Conservation (phyloP, 2,329 filamentous ascomycete genomes). For the Ceratocystis diversiconidia region DNA sequence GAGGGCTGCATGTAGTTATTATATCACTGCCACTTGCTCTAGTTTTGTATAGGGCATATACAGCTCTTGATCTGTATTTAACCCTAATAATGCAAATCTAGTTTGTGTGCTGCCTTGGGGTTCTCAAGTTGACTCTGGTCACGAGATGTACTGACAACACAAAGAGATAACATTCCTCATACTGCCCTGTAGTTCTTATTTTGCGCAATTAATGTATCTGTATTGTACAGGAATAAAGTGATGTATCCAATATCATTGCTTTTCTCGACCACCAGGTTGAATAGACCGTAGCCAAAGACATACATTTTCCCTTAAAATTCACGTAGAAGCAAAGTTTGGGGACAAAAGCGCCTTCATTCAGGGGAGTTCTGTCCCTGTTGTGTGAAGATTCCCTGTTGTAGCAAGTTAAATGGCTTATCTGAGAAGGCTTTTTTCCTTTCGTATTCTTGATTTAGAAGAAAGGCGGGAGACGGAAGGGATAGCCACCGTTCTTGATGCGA, state of each 20-base stretch:
- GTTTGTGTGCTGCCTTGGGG: not conserved
- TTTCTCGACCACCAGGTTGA: not conserved
- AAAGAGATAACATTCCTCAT: too few species aligned
- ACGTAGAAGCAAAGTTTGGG: not conserved
- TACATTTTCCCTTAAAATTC: not conserved
- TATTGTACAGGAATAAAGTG: not conserved
- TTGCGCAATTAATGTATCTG: not conserved
- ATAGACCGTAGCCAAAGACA: not conserved
- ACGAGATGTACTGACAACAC: too few species aligned
- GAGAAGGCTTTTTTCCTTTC: too few species aligned
- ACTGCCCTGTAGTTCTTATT: not conserved
- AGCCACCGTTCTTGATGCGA: conserved; percentile 84
- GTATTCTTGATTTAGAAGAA: conserved; percentile 44
- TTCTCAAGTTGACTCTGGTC: too few species aligned
- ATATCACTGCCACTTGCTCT: not conserved
- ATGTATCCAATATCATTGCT: not conserved
- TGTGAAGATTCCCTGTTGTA: too few species aligned
- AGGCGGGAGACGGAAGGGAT: conserved; percentile 86
- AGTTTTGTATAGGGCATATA: not conserved
- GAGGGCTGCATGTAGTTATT: not conserved
- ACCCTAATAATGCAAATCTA: too few species aligned
- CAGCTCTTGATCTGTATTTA: too few species aligned
- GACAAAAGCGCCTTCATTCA: not conserved
- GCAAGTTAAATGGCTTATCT: too few species aligned
- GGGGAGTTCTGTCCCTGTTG: too few species aligned